Conservation (phyloP, 2,329 filamentous ascomycete species). For the Cladosporium oxysporum region DNA sequence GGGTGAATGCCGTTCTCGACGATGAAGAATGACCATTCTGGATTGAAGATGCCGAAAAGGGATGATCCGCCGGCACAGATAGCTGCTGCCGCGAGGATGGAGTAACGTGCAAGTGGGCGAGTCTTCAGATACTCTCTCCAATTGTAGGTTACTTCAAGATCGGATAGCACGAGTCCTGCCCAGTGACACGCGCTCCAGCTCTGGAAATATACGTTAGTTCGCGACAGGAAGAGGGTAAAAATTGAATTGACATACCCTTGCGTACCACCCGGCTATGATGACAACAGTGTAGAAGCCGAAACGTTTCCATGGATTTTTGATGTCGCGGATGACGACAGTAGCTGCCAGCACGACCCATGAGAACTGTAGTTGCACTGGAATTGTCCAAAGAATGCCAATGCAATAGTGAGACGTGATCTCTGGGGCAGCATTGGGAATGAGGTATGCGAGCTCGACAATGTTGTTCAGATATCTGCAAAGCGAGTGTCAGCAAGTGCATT, state of each 20-base stretch:
- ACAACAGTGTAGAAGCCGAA: constrained; percentile 47
- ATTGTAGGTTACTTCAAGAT: constrained; percentile 49
- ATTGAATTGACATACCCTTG: constrained; percentile 15
- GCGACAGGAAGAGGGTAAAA: background rate
- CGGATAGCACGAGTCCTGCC: constrained; percentile 46
- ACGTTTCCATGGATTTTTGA: constrained; percentile 51
- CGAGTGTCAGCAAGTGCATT: background rate
- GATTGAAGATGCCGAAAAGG: constrained; percentile 19
- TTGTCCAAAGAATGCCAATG: constrained; percentile 53
- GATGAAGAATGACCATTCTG: constrained; percentile 27
- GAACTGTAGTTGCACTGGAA: constrained; percentile 52
- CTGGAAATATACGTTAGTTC: background rate
- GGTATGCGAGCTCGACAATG: constrained; percentile 47
- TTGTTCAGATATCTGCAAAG: constrained; percentile 42
- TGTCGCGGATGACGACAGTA: constrained; percentile 47
- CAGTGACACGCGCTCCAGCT: constrained; percentile 50
- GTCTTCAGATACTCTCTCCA: constrained; percentile 42
- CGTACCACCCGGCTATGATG: constrained; percentile 49
- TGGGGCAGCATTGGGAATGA: constrained; percentile 52
- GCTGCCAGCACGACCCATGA: constrained; percentile 49
- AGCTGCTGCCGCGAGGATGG: constrained; percentile 33
- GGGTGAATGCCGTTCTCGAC: constrained; percentile 48
- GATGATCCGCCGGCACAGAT: constrained; percentile 15
- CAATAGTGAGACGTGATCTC: constrained; percentile 53
- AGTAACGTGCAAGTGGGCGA: constrained; percentile 39